phyloP scores from a whole-genome alignment of 2,329 filamentous ascomycete genomes.

The Arthrobotrys entomopaga region DNA sequence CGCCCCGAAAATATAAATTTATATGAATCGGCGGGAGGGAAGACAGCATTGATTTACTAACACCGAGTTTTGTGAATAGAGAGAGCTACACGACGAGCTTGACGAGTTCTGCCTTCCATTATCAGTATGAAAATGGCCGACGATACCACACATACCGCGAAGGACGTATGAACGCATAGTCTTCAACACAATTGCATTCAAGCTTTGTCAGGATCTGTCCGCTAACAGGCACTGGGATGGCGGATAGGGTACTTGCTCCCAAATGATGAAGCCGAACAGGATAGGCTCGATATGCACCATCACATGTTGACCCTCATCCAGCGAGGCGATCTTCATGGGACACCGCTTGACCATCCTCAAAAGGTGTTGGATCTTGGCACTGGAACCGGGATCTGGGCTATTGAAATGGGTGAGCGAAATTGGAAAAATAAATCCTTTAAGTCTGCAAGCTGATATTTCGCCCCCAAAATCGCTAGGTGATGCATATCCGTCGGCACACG shows the following conservation, averaged over 20 bases:
- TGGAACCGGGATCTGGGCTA: slow-evolving; percentile 57
- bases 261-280: slow-evolving; percentile 70
- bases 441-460: slow-evolving; percentile 57
- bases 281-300: slow-evolving; percentile 83
- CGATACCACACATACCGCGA: slow-evolving; percentile 66
- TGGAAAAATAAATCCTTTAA: too few species aligned
- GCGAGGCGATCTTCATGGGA: slow-evolving; percentile 25
- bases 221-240: neutral
- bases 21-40: neutral
- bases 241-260: slow-evolving; percentile 40
- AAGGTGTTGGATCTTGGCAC: slow-evolving; percentile 56
- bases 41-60: neutral
- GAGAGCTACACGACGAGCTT: slow-evolving; percentile 60
- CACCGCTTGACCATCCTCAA: slow-evolving; percentile 21
- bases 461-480: slow-evolving; percentile 16
- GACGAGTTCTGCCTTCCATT: slow-evolving; percentile 64
- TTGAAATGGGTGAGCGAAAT: slow-evolving; percentile 67
- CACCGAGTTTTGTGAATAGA: neutral
- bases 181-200: neutral
- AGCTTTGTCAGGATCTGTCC: too few species aligned
- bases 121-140: slow-evolving; percentile 66
- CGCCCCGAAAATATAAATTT: too few species aligned
- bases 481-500: slow-evolving; percentile 30
- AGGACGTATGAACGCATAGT: slow-evolving; percentile 60
- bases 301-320: slow-evolving; percentile 69